Base-by-base conservation (phyloP, 1,284 basidiomycete species). In the Laetiporus sulphureus region DNA sequence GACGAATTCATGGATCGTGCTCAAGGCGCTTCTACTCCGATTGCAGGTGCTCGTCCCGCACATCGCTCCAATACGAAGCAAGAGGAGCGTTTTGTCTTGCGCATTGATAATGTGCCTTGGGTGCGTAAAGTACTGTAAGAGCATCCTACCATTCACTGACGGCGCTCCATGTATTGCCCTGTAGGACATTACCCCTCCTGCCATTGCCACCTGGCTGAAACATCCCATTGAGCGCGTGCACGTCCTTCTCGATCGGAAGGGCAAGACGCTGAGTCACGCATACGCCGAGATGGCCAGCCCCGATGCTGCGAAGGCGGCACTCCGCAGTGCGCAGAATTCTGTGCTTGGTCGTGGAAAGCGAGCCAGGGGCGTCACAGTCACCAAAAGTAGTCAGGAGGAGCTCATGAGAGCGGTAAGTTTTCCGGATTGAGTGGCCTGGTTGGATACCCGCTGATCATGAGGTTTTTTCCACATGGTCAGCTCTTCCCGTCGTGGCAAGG, bases 31-130 rank as follows among this genome's bases (percentile, higher is more conserved):
- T 62, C 61, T 1, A 62, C 61, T 8, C 60, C 61, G 6, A 52
- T 61, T 3, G 47, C 47, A 21, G 46, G 44, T 5, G 27, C 38
- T 16, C 45, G 46, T 6, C 13, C 49, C 11, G 19, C 41, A 5
- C 37, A 33, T 16, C 18, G 24, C 39, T 38, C 35, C n/a, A 33
- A 41, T 4, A 11, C 27, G 25, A 50, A 47, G 39, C 16, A 38
- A 7, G 52, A 48, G 32, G 75, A 77, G 25, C 64, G 69, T 24
- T 69, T 78, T 29, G 84, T 90, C 13, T 67, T 90, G 36, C 69
- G 86, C 19, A 83, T 90, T 51, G 87, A 89, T 55, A 89, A 90
- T 51, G 84, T 89, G 41, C 87, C 87, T 38, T 90, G 86, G 86
- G 84, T 87, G 58, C 32, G 78, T 63, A 31, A 49, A 5, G n/a